Conservation (phyloP, 208 protist species). For the Acanthamoeba lenticulata region DNA sequence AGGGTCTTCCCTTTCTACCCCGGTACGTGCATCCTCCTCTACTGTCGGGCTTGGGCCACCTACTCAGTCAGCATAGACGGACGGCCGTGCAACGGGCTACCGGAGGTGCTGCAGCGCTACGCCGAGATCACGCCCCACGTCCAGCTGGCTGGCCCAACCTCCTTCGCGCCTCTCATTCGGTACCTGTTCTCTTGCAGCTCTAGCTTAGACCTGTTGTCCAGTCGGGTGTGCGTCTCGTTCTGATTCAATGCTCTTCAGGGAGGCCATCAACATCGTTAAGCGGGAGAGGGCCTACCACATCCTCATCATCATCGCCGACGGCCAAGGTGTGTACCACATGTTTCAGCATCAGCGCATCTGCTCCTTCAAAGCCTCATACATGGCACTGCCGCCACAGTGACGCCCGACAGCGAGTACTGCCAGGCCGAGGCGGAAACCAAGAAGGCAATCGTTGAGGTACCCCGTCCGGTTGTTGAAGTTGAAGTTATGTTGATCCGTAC, state of each 20-base stretch:
- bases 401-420: not conserved
- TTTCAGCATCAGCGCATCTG: not conserved
- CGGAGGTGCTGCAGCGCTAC: constrained; percentile 75
- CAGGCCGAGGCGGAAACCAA: not conserved
- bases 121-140: constrained; percentile 80
- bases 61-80: too few species aligned
- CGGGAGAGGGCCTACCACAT: constrained; percentile 82
- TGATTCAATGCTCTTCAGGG: too few species aligned
- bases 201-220: too few species aligned
- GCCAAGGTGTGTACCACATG: constrained; percentile 73
- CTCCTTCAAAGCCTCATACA: not conserved
- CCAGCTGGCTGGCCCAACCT: constrained; percentile 81
- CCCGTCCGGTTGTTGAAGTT: too few species aligned
- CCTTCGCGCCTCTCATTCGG: constrained; percentile 83
- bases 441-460: not conserved
- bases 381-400: not conserved
- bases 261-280: constrained; percentile 83
- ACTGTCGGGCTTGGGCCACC: not conserved
- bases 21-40: not conserved
- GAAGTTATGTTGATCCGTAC: too few species aligned
- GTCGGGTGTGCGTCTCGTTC: too few species aligned
- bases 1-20: constrained; percentile 83
- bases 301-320: constrained; percentile 86
- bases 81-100: constrained; percentile 67
- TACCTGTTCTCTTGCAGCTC: too few species aligned